phyloP scores from a whole-genome alignment of 2,329 filamentous ascomycete genomes.

The Annulohypoxylon truncatum region DNA sequence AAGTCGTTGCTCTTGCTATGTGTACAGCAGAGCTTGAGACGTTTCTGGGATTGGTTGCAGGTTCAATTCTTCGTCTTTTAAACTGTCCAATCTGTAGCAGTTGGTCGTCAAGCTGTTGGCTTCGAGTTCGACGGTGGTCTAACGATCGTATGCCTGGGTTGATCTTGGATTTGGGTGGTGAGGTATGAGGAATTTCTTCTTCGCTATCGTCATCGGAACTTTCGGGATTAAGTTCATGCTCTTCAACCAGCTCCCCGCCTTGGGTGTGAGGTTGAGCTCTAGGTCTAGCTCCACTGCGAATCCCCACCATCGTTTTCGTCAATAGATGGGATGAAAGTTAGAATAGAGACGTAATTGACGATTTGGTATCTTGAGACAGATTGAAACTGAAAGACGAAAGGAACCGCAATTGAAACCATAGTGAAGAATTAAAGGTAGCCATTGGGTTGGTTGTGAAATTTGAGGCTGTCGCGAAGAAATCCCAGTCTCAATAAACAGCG shows the following conservation, averaged over 20 bases:
- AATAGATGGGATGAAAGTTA: slow-evolving; percentile 5
- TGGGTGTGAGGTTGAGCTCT: slow-evolving; percentile 10
- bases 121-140: slow-evolving; percentile 18
- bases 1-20: not conserved
- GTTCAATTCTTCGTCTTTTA: slow-evolving; percentile 39
- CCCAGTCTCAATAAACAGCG: not conserved
- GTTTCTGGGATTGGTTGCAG: slow-evolving; percentile 6
- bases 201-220: slow-evolving; percentile 43
- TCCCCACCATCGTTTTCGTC: slow-evolving; percentile 33
- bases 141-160: slow-evolving; percentile 7
- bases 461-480: not conserved
- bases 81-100: not conserved
- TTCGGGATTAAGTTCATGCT: slow-evolving; percentile 22
- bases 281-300: slow-evolving; percentile 25
- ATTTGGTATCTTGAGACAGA: not conserved
- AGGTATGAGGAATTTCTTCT: slow-evolving; percentile 42
- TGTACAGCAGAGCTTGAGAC: not conserved
- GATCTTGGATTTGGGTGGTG: slow-evolving; percentile 33
- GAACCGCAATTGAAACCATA: not conserved
- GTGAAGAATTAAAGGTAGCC: not conserved
- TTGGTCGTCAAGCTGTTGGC: not conserved
- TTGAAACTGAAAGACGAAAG: not conserved
- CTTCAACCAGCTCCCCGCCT: slow-evolving; percentile 5
- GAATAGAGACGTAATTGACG: not conserved
- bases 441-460: not conserved